These are phyloP conservation scores for Lactifluus rugatus DNA, from an alignment of 768 basidiomycete species.

Conservation along the genomic window DNA sequence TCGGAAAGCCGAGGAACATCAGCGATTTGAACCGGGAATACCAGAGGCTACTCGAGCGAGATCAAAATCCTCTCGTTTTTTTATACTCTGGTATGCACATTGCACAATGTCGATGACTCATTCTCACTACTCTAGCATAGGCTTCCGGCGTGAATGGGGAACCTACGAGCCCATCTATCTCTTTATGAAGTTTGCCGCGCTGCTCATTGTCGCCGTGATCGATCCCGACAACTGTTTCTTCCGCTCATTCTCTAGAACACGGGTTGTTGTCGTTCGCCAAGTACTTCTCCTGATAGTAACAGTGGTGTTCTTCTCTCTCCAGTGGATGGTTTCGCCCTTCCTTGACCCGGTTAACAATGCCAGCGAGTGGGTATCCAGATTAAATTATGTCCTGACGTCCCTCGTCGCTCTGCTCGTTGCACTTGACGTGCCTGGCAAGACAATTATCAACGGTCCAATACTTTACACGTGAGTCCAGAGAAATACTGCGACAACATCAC, in stretches of 20 bases:
- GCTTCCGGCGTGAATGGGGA: constrained; percentile 61
- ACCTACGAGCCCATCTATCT: constrained; percentile 56
- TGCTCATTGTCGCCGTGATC: constrained; percentile 56
- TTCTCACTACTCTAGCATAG: constrained; percentile 28
- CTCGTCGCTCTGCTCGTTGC: constrained; percentile 54
- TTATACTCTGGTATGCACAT: constrained; percentile 53
- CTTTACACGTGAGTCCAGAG: constrained; percentile 47
- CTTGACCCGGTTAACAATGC: constrained; percentile 64
- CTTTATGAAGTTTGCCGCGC: constrained; percentile 58
- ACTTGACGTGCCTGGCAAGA: constrained; percentile 44
- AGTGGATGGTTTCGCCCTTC: constrained; percentile 55
- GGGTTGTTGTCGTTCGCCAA: constrained; percentile 52
- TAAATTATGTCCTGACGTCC: constrained; percentile 61
- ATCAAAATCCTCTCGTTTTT: constrained; percentile 59
- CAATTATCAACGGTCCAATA: constrained; percentile 50
- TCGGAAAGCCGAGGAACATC: constrained; percentile 50
- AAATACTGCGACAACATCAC: neutral
- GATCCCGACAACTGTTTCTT: constrained; percentile 68
- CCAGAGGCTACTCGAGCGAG: constrained; percentile 50
- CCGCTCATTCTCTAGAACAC: constrained; percentile 39
- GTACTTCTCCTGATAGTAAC: constrained; percentile 48
- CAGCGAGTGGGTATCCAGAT: constrained; percentile 61
- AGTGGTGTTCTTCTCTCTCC: constrained; percentile 48
- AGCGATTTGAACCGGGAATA: constrained; percentile 63
- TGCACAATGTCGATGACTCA: neutral